Percentiles rank a stretch among this genome's conserved stretches.
Evolutionary conservation across 805 yeast genomes (phyloP).

Genomic region (Clavispora carvajalis): DNA sequence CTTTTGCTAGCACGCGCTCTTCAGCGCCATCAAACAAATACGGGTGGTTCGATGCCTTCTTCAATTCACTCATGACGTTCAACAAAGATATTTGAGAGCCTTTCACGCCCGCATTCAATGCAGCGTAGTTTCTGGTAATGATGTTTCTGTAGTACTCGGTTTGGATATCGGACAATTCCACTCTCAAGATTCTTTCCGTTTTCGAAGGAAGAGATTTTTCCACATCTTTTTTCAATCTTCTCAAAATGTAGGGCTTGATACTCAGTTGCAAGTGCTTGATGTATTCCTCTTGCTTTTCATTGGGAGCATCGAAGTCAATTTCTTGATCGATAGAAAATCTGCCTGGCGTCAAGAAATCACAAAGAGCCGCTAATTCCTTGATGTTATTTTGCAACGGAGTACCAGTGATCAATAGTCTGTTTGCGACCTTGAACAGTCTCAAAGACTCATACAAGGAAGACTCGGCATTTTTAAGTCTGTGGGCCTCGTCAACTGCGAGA

Average conservation of each 20-base stretch:
- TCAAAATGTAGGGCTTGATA: constrained; percentile 85
- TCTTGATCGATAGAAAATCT: constrained; percentile 85
- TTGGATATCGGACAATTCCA: constrained; percentile 90
- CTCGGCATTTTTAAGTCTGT: constrained; percentile 90
- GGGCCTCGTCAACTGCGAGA: constrained; percentile 98
- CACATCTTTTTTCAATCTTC: constrained; percentile 94
- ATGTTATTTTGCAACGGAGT: constrained; percentile 96
- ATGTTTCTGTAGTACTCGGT: constrained; percentile 94
- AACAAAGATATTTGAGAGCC: constrained; percentile 75
- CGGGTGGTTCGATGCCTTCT: constrained; percentile 96
- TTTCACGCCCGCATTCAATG: constrained; percentile 78
- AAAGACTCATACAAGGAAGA: constrained; percentile 88
- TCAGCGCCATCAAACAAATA: constrained; percentile 93
- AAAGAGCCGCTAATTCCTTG: constrained; percentile 90
- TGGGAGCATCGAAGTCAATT: constrained; percentile 88
- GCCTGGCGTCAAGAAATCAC: constrained; percentile 96
- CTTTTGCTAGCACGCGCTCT: constrained; percentile 65
- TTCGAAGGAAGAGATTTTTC: constrained; percentile 95
- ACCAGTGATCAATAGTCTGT: constrained; percentile 90
- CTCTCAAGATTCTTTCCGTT: constrained; percentile 91
- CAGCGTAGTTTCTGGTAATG: constrained; percentile 85
- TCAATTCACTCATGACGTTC: constrained; percentile 91
- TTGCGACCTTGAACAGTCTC: constrained; percentile 72
- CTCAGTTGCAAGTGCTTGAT: constrained; percentile 80
- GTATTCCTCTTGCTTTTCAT: constrained; percentile 80